Evolutionary conservation across 176 grass and related monocot genomes (phyloP).

Genomic region (Bromus sterilis): DNA sequence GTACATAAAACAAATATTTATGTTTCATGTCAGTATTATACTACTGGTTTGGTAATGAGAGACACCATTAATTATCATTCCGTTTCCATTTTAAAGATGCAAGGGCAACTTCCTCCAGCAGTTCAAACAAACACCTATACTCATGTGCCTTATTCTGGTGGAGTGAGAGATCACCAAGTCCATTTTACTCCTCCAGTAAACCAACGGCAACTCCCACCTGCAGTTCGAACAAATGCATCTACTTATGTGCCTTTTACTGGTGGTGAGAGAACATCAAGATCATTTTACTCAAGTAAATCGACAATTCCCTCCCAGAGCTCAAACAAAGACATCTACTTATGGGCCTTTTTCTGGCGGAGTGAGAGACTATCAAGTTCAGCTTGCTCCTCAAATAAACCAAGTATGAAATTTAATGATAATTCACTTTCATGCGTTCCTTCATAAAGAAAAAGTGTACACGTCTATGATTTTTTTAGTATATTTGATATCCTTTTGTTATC

Average conservation of each 20-base stretch:
- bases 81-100: constrained; percentile 31
- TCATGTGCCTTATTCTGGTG: constrained; percentile 31
- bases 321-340: constrained; percentile 10
- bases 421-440: neutral
- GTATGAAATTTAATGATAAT: constrained; percentile 28
- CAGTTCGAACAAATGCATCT: constrained; percentile 25
- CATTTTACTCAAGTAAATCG: constrained; percentile 42
- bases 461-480: neutral
- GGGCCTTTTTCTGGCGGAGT: constrained; percentile 26
- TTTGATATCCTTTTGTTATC: neutral
- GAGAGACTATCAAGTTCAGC: constrained; percentile 37
- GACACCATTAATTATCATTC: neutral
- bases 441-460: neutral
- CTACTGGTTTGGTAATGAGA: neutral
- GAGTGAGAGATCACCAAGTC: constrained; percentile 33
- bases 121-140: constrained; percentile 26
- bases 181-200: constrained; percentile 39
- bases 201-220: constrained; percentile 9
- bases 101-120: constrained; percentile 1
- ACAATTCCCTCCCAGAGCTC: constrained; percentile 18
- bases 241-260: constrained; percentile 29
- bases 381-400: constrained; percentile 45
- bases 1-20: constrained; percentile 12
- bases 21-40: neutral
- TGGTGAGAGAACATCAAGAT: constrained; percentile 48